Evolutionary conservation across 2,329 filamentous ascomycete genomes (phyloP).

Genomic region (Scedosporium dehoogii): DNA sequence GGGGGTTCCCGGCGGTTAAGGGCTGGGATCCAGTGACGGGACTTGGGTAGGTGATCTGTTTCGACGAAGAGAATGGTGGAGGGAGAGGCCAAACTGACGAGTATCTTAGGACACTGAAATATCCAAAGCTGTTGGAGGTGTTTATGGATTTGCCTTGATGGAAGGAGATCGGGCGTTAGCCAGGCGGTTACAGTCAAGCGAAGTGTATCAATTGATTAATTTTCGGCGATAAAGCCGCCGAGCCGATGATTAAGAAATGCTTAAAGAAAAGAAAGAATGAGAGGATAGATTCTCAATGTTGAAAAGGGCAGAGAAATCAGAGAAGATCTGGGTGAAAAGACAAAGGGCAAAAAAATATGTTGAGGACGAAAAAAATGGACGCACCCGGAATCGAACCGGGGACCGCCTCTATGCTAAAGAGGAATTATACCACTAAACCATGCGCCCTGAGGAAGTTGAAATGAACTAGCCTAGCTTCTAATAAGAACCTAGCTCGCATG

Average conservation of each 20-base stretch:
- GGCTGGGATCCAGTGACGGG: constrained; percentile 6
- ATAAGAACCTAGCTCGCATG: background rate
- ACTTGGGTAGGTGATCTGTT: constrained; percentile 1
- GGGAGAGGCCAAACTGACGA: background rate
- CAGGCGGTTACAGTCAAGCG: no score
- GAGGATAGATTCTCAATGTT: no score
- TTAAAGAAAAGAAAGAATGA: no score
- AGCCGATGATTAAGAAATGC: no score
- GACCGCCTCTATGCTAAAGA: constrained; percentile 2
- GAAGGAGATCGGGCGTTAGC: no score
- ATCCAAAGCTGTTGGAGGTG: constrained; percentile 1
- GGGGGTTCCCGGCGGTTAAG: constrained; percentile 3
- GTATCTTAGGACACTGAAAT: constrained; percentile 3
- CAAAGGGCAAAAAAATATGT: background rate
- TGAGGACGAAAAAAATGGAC: background rate
- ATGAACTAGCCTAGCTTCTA: background rate
- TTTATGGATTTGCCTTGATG: constrained; percentile 4
- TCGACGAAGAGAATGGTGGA: background rate
- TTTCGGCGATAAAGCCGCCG: no score
- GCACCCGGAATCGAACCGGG: background rate
- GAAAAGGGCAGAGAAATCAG: no score
- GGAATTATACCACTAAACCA: constrained; percentile 2
- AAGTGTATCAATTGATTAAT: no score
- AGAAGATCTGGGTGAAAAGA: background rate
- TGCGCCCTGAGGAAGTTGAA: background rate